A percentile compares a stretch with the other conserved stretches of the same genome.
Conservation (phyloP, 2,329 filamentous ascomycete genomes). For the Claviceps cyperi region DNA sequence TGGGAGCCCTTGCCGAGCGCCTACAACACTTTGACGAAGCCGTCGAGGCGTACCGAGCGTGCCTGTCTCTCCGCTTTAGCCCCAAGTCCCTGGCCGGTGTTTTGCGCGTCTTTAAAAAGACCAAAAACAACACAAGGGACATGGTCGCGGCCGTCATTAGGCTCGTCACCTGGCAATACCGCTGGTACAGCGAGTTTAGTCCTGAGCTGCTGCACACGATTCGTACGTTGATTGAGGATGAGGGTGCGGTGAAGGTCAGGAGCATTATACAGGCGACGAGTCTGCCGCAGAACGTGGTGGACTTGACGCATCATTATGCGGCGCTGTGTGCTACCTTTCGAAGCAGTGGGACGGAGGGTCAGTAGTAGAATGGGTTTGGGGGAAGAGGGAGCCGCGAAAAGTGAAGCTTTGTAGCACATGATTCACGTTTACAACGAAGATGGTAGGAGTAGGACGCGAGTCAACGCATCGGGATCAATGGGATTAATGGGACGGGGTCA, state of each 20-base stretch:
- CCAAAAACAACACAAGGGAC: constrained; percentile 67
- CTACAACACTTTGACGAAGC: constrained; percentile 87
- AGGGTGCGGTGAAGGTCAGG: constrained; percentile 91
- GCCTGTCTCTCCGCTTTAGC: constrained; percentile 76
- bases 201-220: constrained; percentile 79
- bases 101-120: constrained; percentile 61
- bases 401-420: too few species aligned
- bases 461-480: too few species aligned
- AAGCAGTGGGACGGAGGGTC: constrained; percentile 83
- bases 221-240: constrained; percentile 87
- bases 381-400: too few species aligned
- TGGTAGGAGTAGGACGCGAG: too few species aligned
- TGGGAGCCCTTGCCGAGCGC: constrained; percentile 82
- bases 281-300: constrained; percentile 80
- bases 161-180: constrained; percentile 93
- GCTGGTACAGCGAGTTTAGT: constrained; percentile 99
- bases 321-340: constrained; percentile 88
- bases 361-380: neutral
- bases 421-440: too few species aligned
- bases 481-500: too few species aligned
- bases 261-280: constrained; percentile 96
- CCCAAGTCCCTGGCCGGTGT: constrained; percentile 84
- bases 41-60: constrained; percentile 82
- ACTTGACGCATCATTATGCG: constrained; percentile 92
- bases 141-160: constrained; percentile 77